Base-by-base conservation (phyloP, 495 filamentous ascomycete genomes). In the Tuber brumale region DNA sequence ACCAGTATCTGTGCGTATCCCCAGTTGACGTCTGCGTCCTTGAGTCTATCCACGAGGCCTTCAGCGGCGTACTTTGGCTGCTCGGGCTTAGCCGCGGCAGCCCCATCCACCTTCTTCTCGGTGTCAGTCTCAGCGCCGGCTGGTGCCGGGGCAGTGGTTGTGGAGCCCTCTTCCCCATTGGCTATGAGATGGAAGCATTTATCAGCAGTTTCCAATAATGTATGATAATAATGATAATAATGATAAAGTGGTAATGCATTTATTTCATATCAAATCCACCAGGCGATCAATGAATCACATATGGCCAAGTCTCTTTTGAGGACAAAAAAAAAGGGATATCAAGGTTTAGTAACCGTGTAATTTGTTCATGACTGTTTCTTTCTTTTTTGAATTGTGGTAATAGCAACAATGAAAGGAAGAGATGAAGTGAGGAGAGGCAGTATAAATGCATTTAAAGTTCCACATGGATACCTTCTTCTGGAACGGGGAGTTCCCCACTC, bases 391-490 rank as follows among this genome's bases (percentile, higher is more conserved):
- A 80, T 80, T 76, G 77, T 70, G 77, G 75, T 72, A 84, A 46
- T 48, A 75, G 72, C 37, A 75, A 80, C 76, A 76, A 83, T 70
- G 75, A 72, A 70, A 78, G 72, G 74, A 79, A 73, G 78, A 79
- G 57, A 75, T 81, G 79, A 72, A 80, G 81, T 75, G 77, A 72
- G 80, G 77, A 74, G 78, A 81, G 78, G 76, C 76, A 35, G 31
- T 66, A 35, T 35, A 35, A 66, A 66, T 66, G 78, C 81, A 82
- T 88, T 89, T 93, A 98, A 85, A 97, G 93, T 86, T 98, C 95
- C 86, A 91, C 90, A 85, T 96, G 92, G 89, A 93, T 97, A 99
- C 95, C 95, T 99, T 97, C 94, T 84, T 90, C 85, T 81, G 93
- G 92, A 79, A 94, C 88, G 85, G 89, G 87, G 73, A 97, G 87